These are phyloP conservation scores for Curvularia verruculosa DNA, from an alignment of 2,329 filamentous ascomycete genomes.

Conservation along the genomic window DNA sequence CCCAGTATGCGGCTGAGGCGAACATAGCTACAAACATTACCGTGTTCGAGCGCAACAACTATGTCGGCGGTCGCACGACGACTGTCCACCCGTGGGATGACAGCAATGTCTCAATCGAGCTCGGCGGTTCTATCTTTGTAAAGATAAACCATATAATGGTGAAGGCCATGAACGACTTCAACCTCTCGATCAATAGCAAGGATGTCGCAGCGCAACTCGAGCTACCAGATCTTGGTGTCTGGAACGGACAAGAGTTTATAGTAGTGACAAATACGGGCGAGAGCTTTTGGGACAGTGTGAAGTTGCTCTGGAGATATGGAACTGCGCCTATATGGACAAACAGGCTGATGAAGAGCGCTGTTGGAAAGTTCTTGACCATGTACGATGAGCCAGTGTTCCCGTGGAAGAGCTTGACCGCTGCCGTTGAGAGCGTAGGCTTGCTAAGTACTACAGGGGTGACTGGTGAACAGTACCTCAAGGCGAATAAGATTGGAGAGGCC, in stretches of 20 bases:
- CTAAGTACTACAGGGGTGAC: constrained; percentile 70
- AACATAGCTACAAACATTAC: constrained; percentile 76
- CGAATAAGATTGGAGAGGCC: constrained; percentile 68
- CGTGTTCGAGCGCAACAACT: constrained; percentile 79
- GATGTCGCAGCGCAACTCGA: constrained; percentile 43
- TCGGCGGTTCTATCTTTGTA: constrained; percentile 93
- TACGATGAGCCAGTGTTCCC: constrained; percentile 86
- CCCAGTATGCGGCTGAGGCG: constrained; percentile 68
- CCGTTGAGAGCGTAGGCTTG: constrained; percentile 71
- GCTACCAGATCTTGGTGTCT: constrained; percentile 70
- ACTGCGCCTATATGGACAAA: constrained; percentile 75
- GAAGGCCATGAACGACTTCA: constrained; percentile 72
- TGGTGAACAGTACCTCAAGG: constrained; percentile 72
- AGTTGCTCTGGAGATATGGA: constrained; percentile 86
- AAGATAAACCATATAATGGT: constrained; percentile 81
- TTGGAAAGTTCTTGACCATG: constrained; percentile 76
- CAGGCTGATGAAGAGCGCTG: constrained; percentile 71
- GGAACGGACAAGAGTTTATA: constrained; percentile 80
- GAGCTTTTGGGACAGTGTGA: constrained; percentile 80
- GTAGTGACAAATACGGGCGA: constrained; percentile 66
- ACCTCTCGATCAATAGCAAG: constrained; percentile 59
- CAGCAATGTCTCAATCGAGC: constrained; percentile 72
- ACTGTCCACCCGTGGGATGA: constrained; percentile 80
- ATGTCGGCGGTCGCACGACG: constrained; percentile 83
- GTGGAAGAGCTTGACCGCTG: constrained; percentile 75